phyloP scores from a whole-genome alignment of 225 moss, liverwort and hornwort genomes.

The Straminergon stramineum region DNA sequence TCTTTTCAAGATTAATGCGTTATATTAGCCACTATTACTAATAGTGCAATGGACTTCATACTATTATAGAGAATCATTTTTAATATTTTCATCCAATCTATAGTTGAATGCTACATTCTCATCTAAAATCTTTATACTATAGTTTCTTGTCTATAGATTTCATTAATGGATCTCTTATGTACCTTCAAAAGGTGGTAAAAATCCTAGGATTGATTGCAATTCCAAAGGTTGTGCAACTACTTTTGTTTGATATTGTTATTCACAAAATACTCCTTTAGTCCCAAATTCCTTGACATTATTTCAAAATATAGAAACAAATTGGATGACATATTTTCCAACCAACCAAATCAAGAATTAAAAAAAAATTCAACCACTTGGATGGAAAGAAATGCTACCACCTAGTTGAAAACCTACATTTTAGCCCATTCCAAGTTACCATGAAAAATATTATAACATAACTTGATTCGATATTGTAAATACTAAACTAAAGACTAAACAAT shows the following conservation, averaged over 20 bases:
- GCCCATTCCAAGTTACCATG: neutral
- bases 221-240: neutral
- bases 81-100: neutral
- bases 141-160: neutral
- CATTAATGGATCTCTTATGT: neutral
- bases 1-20: neutral
- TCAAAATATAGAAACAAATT: neutral
- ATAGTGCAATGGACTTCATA: neutral
- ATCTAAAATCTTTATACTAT: neutral
- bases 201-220: rapidly evolving
- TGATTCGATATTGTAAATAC: neutral
- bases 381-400: neutral
- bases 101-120: neutral
- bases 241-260: neutral
- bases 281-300: neutral
- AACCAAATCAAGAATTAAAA: neutral
- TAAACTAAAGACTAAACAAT: neutral
- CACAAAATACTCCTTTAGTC: neutral
- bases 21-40: neutral
- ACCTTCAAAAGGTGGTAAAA: rapidly evolving
- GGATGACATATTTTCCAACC: neutral
- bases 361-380: neutral
- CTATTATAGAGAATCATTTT: neutral
- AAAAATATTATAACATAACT: neutral
- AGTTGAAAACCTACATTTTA: neutral